Evolutionary conservation across 2,329 filamentous ascomycete genomes (phyloP).

Genomic region (Helicocarpus griseus): DNA sequence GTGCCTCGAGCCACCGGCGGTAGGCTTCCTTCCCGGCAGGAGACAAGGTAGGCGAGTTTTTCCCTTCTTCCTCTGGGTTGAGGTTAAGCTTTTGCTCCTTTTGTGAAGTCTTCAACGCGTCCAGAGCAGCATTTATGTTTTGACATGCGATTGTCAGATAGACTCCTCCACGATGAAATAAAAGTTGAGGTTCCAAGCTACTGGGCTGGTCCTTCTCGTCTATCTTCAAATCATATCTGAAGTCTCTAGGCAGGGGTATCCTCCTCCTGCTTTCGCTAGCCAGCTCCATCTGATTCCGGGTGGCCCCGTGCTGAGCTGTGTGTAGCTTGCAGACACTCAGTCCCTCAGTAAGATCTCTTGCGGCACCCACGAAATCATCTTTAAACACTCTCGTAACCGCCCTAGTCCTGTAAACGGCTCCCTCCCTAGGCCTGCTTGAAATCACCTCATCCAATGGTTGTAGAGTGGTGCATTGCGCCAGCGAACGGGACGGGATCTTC

Average conservation of each 20-base stretch:
- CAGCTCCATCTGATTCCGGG: slow-evolving; percentile 44
- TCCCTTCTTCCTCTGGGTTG: slow-evolving; percentile 14
- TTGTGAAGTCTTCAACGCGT: slow-evolving; percentile 26
- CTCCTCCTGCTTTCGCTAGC: slow-evolving; percentile 31
- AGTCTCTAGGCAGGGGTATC: slow-evolving; percentile 29
- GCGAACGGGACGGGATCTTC: slow-evolving; percentile 67
- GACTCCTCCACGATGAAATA: slow-evolving; percentile 65
- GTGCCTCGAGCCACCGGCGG: slow-evolving; percentile 45
- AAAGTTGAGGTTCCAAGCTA: slow-evolving; percentile 62
- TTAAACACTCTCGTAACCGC: slow-evolving; percentile 68
- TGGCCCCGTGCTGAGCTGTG: slow-evolving; percentile 42
- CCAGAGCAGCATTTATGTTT: slow-evolving; percentile 50
- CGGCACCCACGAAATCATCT: slow-evolving; percentile 60
- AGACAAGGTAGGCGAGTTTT: slow-evolving; percentile 23
- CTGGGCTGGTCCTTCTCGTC: slow-evolving; percentile 60
- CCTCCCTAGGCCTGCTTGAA: slow-evolving; percentile 51
- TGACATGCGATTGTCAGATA: slow-evolving; percentile 64
- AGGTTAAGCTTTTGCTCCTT: slow-evolving; percentile 3
- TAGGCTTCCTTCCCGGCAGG: slow-evolving; percentile 40
- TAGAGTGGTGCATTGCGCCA: slow-evolving; percentile 63
- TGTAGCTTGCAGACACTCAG: slow-evolving; percentile 47
- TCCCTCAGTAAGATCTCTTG: slow-evolving; percentile 59
- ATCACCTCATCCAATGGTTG: slow-evolving; percentile 60
- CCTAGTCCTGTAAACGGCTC: slow-evolving; percentile 60
- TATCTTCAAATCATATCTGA: slow-evolving; percentile 43